Percentiles rank a stretch among this genome's conserved stretches.
Evolutionary conservation across 2,329 filamentous ascomycete genomes (phyloP).

Genomic region (Trichophyton rubrum): DNA sequence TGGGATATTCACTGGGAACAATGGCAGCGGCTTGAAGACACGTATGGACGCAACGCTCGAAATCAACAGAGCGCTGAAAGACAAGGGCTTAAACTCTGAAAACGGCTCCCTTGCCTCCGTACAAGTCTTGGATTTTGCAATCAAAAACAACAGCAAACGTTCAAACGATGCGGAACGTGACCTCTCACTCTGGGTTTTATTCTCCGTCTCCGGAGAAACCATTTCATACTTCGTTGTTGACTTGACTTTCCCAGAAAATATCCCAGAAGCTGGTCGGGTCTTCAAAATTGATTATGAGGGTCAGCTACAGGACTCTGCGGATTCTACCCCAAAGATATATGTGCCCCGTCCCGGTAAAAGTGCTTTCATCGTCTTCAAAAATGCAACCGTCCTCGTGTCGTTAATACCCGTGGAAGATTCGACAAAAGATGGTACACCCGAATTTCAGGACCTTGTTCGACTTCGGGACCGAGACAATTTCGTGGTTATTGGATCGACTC

Average conservation of each 20-base stretch:
- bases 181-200: slow-evolving; percentile 47
- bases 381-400: slow-evolving; percentile 65
- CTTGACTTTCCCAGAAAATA: slow-evolving; percentile 45
- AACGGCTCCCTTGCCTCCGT: slow-evolving; percentile 22
- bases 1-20: slow-evolving; percentile 88
- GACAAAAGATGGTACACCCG: slow-evolving; percentile 59
- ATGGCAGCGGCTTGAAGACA: slow-evolving; percentile 61
- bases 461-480: slow-evolving; percentile 47
- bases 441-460: slow-evolving; percentile 77
- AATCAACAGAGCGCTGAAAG: slow-evolving; percentile 50
- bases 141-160: background rate
- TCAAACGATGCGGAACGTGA: background rate
- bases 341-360: slow-evolving; percentile 68
- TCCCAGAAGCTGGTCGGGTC: slow-evolving; percentile 49
- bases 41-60: slow-evolving; percentile 58
- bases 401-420: slow-evolving; percentile 56
- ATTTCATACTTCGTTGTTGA: slow-evolving; percentile 67
- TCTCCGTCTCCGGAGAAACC: slow-evolving; percentile 42
- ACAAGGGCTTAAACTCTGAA: slow-evolving; percentile 39
- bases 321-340: slow-evolving; percentile 53
- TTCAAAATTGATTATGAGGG: slow-evolving; percentile 56
- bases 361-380: slow-evolving; percentile 69
- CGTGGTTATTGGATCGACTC: slow-evolving; percentile 38
- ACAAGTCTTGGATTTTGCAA: slow-evolving; percentile 49
- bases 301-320: slow-evolving; percentile 33